Evolutionary conservation across 345 rosid genomes (phyloP).

Genomic region (Turnera subulata): DNA sequence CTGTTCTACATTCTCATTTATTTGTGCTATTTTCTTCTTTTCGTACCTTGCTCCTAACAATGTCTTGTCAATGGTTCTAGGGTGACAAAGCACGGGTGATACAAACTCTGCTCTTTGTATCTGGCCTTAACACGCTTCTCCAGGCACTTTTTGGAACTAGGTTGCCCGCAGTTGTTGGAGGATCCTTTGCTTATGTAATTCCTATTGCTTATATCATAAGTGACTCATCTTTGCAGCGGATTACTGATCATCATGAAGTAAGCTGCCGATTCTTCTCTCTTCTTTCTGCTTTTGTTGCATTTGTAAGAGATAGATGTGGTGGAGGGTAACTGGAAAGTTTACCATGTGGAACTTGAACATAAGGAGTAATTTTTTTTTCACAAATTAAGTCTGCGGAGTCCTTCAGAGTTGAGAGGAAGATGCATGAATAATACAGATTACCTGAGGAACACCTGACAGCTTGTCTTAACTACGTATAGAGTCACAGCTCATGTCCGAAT

Average conservation of each 20-base stretch:
- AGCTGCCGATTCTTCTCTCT: conserved; percentile 7
- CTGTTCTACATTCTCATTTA: not conserved
- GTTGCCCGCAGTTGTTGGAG: conserved; percentile 89
- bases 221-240: conserved; percentile 65
- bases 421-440: not conserved
- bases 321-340: too few species aligned
- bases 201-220: conserved; percentile 84
- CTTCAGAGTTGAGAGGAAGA: not conserved
- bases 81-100: conserved; percentile 92
- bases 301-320: too few species aligned
- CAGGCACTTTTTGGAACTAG: conserved; percentile 93
- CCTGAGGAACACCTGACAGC: too few species aligned
- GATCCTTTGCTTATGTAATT: conserved; percentile 94
- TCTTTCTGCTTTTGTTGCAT: too few species aligned
- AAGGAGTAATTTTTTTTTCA: too few species aligned
- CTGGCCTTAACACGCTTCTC: conserved; percentile 85
- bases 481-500: not conserved
- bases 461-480: too few species aligned
- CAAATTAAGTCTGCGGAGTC: too few species aligned
- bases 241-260: conserved; percentile 69
- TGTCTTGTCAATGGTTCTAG: not conserved
- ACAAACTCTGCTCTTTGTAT: conserved; percentile 84
- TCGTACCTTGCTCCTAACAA: not conserved
- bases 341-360: too few species aligned
- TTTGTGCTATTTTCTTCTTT: not conserved